Percentiles rank a stretch among this genome's conserved stretches.
Conservation (phyloP, 2,329 filamentous ascomycete species). For the Plenodomus lindquistii region DNA sequence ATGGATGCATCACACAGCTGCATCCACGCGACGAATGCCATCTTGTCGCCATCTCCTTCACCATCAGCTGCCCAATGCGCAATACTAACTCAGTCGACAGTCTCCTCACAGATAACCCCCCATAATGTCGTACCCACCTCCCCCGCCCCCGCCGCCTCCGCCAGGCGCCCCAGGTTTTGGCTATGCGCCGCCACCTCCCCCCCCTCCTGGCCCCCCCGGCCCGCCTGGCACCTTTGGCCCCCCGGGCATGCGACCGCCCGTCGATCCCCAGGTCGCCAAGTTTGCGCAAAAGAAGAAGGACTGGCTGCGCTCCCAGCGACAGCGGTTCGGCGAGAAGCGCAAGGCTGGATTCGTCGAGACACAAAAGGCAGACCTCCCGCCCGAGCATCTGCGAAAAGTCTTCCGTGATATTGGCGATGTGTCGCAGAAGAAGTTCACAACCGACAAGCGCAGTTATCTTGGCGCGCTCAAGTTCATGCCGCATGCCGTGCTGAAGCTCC, state of each 20-base stretch:
- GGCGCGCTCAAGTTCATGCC: slow-evolving; percentile 99
- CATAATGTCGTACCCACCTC: slow-evolving; percentile 31
- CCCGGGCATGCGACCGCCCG: slow-evolving; percentile 73
- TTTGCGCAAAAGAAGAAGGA: slow-evolving; percentile 99
- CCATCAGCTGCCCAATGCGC: background rate
- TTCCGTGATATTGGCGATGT: slow-evolving; percentile 98
- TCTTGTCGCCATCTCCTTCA: background rate
- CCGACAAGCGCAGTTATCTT: slow-evolving; percentile 96
- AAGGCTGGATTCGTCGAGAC: slow-evolving; percentile 97
- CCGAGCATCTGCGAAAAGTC: slow-evolving; percentile 97
- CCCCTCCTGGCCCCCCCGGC: slow-evolving; percentile 51
- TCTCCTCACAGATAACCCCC: background rate
- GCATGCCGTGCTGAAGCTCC: slow-evolving; percentile 91
- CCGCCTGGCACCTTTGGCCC: slow-evolving; percentile 57
- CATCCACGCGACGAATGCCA: background rate
- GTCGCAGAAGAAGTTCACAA: slow-evolving; percentile 98
- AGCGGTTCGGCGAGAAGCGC: slow-evolving; percentile 94
- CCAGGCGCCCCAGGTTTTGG: slow-evolving; percentile 30
- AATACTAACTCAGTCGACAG: background rate
- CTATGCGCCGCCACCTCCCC: slow-evolving; percentile 57
- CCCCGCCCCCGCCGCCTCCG: slow-evolving; percentile 32
- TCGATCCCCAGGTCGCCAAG: slow-evolving; percentile 85
- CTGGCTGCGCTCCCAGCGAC: slow-evolving; percentile 90
- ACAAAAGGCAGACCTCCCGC: slow-evolving; percentile 98
- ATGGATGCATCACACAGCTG: background rate